Evolutionary conservation across 2,329 filamentous ascomycete genomes (phyloP).

Genomic region (Curvularia hawaiiensis): DNA sequence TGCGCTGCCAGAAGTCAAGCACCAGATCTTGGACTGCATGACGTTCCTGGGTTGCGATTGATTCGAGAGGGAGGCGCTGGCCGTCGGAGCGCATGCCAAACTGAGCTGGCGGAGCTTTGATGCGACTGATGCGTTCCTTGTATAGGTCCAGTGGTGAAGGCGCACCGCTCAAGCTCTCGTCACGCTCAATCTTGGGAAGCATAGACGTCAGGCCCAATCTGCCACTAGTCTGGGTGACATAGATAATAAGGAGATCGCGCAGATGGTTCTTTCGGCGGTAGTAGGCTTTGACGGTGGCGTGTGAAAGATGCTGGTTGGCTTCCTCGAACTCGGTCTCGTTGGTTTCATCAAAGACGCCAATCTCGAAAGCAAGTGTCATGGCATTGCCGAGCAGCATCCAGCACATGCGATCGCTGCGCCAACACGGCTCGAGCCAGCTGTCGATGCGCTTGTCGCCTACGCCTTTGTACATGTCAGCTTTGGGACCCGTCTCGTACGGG

Average conservation of each 20-base stretch:
- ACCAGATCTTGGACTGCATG: constrained; percentile 59
- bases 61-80: constrained; percentile 44
- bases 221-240: constrained; percentile 91
- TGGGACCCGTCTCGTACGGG: constrained; percentile 54
- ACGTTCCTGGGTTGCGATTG: constrained; percentile 43
- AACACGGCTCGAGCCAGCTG: constrained; percentile 95
- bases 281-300: constrained; percentile 72
- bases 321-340: constrained; percentile 67
- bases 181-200: constrained; percentile 64
- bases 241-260: constrained; percentile 85
- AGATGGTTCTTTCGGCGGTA: constrained; percentile 80
- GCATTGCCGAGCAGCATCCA: constrained; percentile 97
- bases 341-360: constrained; percentile 93
- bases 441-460: constrained; percentile 85
- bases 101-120: constrained; percentile 44
- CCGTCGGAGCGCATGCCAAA: constrained; percentile 45
- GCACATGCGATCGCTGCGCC: constrained; percentile 89
- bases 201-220: constrained; percentile 92
- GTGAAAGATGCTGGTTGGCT: constrained; percentile 46
- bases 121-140: constrained; percentile 43
- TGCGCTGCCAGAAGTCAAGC: constrained; percentile 88
- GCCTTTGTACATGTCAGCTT: constrained; percentile 55
- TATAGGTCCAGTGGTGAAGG: constrained; percentile 43
- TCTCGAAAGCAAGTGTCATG: constrained; percentile 86
- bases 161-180: constrained; percentile 30